These are phyloP conservation scores for Coemansia sp. DNA, from an alignment of 192 early-diverging fungal genomes.

Conservation along the genomic window DNA sequence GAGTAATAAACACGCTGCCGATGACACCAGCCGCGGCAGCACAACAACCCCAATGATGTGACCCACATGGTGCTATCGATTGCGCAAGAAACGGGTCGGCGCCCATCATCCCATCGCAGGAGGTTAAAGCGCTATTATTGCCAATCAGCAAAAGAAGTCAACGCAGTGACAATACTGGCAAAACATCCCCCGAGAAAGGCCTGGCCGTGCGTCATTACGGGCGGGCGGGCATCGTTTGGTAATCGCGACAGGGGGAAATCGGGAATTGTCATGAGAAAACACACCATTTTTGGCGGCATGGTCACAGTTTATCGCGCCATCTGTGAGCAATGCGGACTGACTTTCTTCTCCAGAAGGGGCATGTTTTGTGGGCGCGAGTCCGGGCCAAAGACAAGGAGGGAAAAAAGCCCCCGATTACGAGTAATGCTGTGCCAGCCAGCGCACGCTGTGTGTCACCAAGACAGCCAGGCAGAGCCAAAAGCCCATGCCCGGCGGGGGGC, in stretches of 20 bases:
- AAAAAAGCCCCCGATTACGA: background rate
- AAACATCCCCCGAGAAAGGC: background rate
- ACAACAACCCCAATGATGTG: background rate
- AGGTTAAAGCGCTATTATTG: background rate
- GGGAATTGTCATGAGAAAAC: background rate
- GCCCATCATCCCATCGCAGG: too few species aligned
- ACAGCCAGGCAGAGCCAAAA: background rate
- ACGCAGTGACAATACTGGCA: background rate
- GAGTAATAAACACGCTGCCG: too few species aligned
- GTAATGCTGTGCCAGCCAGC: background rate
- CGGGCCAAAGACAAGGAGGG: background rate
- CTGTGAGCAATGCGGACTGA: background rate
- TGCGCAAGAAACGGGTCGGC: background rate
- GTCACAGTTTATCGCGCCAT: slow-evolving; percentile 8
- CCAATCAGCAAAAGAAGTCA: background rate
- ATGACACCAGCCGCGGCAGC: too few species aligned
- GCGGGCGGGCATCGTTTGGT: background rate
- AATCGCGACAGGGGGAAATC: background rate
- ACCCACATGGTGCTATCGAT: background rate
- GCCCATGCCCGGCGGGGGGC: background rate
- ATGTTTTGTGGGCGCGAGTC: too few species aligned
- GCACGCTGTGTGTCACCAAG: slow-evolving; percentile 9
- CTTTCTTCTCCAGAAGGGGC: background rate
- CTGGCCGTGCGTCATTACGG: background rate
- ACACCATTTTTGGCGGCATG: background rate